phyloP scores from a whole-genome alignment of 106 monocot species.

The Chionographis japonica region DNA sequence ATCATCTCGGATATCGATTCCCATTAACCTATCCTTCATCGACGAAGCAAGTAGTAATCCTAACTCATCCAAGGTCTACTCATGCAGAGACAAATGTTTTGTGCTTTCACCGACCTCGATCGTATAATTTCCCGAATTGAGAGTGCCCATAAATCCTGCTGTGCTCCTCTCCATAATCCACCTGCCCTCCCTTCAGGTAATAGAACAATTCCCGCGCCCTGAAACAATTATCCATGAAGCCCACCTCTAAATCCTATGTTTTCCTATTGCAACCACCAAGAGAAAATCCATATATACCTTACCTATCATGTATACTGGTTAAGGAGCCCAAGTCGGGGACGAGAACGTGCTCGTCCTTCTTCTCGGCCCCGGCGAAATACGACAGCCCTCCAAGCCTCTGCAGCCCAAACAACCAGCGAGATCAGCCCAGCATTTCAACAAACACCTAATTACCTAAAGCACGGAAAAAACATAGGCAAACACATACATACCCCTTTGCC shows the following conservation, averaged over 20 bases:
- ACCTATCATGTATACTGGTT: slow-evolving; percentile 88
- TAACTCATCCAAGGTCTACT: too few species aligned
- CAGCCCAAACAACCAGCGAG: background rate
- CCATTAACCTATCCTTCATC: background rate
- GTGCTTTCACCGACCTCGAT: slow-evolving; percentile 24
- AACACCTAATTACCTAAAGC: background rate
- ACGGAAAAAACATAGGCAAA: background rate
- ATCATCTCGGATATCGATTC: background rate
- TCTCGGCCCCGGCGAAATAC: slow-evolving; percentile 83
- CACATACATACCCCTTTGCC: slow-evolving; percentile 61
- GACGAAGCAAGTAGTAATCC: too few species aligned
- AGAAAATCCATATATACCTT: background rate
- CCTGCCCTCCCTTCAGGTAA: slow-evolving; percentile 66
- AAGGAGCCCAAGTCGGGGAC: slow-evolving; percentile 87
- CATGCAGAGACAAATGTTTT: too few species aligned
- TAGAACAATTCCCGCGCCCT: slow-evolving; percentile 72
- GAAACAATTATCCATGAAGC: slow-evolving; percentile 1
- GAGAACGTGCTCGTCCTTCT: slow-evolving; percentile 66
- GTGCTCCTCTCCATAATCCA: slow-evolving; percentile 77
- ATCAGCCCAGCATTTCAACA: background rate
- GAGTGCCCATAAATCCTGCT: slow-evolving; percentile 52
- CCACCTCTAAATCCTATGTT: background rate
- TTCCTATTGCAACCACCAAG: background rate
- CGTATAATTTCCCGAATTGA: slow-evolving; percentile 39
- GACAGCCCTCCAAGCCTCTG: slow-evolving; percentile 82